Conservation (phyloP, 768 basidiomycete genomes). For the Russula olivacea region DNA sequence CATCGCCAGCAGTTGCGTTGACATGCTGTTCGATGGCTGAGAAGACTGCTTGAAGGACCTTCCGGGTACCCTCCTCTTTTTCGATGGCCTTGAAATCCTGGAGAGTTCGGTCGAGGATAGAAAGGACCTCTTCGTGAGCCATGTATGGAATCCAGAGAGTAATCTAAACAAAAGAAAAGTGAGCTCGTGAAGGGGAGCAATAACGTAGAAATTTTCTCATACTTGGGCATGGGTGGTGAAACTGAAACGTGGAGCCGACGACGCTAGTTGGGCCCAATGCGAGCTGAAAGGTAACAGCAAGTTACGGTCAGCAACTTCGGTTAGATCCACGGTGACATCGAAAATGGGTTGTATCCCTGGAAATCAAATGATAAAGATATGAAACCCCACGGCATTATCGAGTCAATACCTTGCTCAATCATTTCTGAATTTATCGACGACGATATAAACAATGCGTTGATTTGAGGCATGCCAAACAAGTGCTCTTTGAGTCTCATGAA, state of each 20-base stretch:
- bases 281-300: not conserved
- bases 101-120: constrained; percentile 37
- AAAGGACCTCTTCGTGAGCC: constrained; percentile 37
- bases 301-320: constrained; percentile 16
- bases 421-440: not conserved
- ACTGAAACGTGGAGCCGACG: not conserved
- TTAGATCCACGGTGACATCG: not conserved
- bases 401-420: constrained; percentile 12
- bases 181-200: not conserved
- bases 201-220: not conserved
- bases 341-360: constrained; percentile 13
- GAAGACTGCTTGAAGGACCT: constrained; percentile 11
- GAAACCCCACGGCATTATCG: not conserved
- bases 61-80: not conserved
- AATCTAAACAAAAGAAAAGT: constrained; percentile 22
- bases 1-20: not conserved
- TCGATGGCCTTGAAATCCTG: not conserved
- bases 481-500: constrained; percentile 16
- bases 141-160: constrained; percentile 55
- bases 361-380: not conserved
- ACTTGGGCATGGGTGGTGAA: constrained; percentile 9
- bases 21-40: constrained; percentile 16
- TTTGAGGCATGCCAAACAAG: constrained; percentile 7
- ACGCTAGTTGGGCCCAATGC: constrained; percentile 21
- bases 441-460: constrained; percentile 12